A percentile compares a stretch with the other conserved stretches of the same genome.
Evolutionary conservation across 352 stramenopile species (phyloP).

Genomic region (Phytopythium vexans): DNA sequence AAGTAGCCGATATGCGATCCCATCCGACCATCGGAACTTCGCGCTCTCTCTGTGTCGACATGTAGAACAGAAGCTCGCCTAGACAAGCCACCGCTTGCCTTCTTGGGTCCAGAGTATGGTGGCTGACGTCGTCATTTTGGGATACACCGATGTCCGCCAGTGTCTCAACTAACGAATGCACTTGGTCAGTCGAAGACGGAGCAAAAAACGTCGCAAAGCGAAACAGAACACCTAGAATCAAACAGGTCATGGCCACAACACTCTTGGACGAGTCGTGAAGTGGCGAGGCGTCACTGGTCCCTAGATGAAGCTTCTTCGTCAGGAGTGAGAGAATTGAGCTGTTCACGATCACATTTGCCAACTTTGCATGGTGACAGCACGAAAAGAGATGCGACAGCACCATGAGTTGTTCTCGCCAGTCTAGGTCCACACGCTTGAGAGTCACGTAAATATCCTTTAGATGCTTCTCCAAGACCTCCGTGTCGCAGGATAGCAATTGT

Average conservation of each 20-base stretch:
- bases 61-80: conserved; percentile 75
- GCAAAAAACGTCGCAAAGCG: conserved; percentile 72
- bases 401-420: conserved; percentile 37
- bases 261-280: background rate
- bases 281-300: background rate
- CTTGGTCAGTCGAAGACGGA: conserved; percentile 47
- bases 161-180: conserved; percentile 43
- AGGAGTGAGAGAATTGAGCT: conserved; percentile 70
- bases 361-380: conserved; percentile 43
- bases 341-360: conserved; percentile 83
- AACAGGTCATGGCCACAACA: conserved; percentile 38
- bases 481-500: conserved; percentile 35
- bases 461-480: conserved; percentile 58
- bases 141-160: conserved; percentile 15
- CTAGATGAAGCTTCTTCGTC: conserved; percentile 44
- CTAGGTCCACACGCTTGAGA: conserved; percentile 34
- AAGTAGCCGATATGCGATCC: conserved; percentile 23
- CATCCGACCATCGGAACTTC: conserved; percentile 28
- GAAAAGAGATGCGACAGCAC: conserved; percentile 59
- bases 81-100: conserved; percentile 47
- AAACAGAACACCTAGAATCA: conserved; percentile 67
- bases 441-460: conserved; percentile 75
- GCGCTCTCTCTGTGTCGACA: conserved; percentile 53
- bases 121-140: background rate
- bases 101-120: conserved; percentile 11